Evolutionary conservation across 257 asterid species (phyloP).

Genomic region (Primulina tabacum): DNA sequence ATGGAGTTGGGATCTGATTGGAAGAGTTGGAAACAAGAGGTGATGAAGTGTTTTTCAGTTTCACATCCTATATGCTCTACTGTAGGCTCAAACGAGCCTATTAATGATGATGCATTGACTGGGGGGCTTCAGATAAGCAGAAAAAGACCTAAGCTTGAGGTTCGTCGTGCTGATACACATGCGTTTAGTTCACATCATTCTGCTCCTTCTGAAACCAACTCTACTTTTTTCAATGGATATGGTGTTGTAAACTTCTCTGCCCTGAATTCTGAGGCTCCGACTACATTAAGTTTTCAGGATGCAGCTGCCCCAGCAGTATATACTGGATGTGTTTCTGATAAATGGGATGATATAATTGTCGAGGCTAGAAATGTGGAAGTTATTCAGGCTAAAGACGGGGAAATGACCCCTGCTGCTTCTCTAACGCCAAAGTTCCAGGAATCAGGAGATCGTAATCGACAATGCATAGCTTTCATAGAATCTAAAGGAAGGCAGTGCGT

Average conservation of each 20-base stretch:
- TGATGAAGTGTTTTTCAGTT: slow-evolving; percentile 84
- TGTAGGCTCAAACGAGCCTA: slow-evolving; percentile 44
- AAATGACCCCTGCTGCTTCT: slow-evolving; percentile 45
- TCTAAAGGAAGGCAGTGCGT: slow-evolving; percentile 93
- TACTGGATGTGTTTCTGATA: slow-evolving; percentile 40
- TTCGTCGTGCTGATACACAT: slow-evolving; percentile 94
- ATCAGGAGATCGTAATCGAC: slow-evolving; percentile 61
- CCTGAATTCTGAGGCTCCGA: slow-evolving; percentile 45
- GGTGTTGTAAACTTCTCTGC: slow-evolving; percentile 31
- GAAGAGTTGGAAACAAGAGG: slow-evolving; percentile 90
- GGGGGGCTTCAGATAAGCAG: slow-evolving; percentile 56
- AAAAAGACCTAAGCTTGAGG: slow-evolving; percentile 94
- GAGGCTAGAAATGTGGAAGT: slow-evolving; percentile 53
- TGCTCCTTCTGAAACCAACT: slow-evolving; percentile 47
- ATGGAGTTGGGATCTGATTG: slow-evolving; percentile 62
- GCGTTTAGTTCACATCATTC: slow-evolving; percentile 51
- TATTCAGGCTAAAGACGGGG: slow-evolving; percentile 41
- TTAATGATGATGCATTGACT: slow-evolving; percentile 42
- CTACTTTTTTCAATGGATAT: slow-evolving; percentile 43
- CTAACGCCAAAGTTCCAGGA: slow-evolving; percentile 41
- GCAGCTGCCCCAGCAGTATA: slow-evolving; percentile 37
- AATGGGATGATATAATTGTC: slow-evolving; percentile 69
- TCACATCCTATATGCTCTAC: slow-evolving; percentile 49
- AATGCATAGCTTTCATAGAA: slow-evolving; percentile 85
- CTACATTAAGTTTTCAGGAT: slow-evolving; percentile 34